Percentiles rank a stretch among this genome's conserved stretches.
Conservation (phyloP, 768 basidiomycete genomes). For the Omphalotus guepiniiformis region DNA sequence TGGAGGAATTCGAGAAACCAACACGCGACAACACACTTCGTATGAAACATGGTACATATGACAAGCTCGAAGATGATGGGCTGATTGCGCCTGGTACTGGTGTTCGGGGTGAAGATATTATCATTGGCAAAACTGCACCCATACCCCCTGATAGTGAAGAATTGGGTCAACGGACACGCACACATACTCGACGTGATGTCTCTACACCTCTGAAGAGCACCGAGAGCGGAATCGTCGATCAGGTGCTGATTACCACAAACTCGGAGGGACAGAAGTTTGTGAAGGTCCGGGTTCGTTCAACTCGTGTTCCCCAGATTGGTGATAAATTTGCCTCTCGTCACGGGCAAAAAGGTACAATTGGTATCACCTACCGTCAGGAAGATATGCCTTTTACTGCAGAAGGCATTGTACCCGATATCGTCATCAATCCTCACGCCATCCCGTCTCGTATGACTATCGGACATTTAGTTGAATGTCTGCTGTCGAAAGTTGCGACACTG, state of each 20-base stretch:
- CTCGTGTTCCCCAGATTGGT: slow-evolving; percentile 95
- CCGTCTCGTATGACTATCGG: slow-evolving; percentile 99
- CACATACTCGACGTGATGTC: slow-evolving; percentile 91
- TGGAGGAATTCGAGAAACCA: slow-evolving; percentile 98
- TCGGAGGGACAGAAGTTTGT: slow-evolving; percentile 97
- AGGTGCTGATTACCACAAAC: slow-evolving; percentile 95
- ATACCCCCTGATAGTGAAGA: slow-evolving; percentile 96
- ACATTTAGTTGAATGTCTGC: slow-evolving; percentile 96
- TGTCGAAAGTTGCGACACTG: slow-evolving; percentile 94
- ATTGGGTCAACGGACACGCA: slow-evolving; percentile 90
- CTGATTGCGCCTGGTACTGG: slow-evolving; percentile 94
- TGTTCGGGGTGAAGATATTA: slow-evolving; percentile 95
- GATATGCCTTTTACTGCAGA: slow-evolving; percentile 99
- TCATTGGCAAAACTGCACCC: slow-evolving; percentile 98
- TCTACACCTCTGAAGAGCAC: slow-evolving; percentile 98
- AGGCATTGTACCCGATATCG: slow-evolving; percentile 93
- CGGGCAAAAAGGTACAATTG: slow-evolving; percentile 99
- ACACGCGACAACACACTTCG: slow-evolving; percentile 88
- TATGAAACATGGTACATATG: slow-evolving; percentile 98
- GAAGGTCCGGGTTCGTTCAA: slow-evolving; percentile 94
- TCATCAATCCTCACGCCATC: slow-evolving; percentile 99
- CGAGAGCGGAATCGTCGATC: slow-evolving; percentile 96
- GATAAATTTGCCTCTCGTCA: slow-evolving; percentile 99
- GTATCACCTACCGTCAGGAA: slow-evolving; percentile 99
- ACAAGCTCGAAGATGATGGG: slow-evolving; percentile 96